Conservation (phyloP, 2,329 filamentous ascomycete genomes). For the Fusarium sp. region DNA sequence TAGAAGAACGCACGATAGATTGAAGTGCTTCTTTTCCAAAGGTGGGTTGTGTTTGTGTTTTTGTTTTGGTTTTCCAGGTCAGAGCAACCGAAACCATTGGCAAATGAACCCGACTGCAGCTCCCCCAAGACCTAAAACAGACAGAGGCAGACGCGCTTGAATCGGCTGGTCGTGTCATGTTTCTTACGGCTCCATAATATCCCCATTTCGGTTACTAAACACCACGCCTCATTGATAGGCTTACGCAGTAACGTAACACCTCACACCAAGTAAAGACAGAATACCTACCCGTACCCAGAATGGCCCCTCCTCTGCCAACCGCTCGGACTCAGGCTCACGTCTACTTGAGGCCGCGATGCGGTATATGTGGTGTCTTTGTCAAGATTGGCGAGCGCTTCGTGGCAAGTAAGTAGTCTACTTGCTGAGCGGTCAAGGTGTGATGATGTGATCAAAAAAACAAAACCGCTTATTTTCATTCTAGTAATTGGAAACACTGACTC, state of each 20-base stretch:
- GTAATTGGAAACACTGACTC: slow-evolving; percentile 12
- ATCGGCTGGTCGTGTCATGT: slow-evolving; percentile 3
- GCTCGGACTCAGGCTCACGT: neutral
- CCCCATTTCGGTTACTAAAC: neutral
- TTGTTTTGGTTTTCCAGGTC: slow-evolving; percentile 18
- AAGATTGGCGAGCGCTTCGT: neutral
- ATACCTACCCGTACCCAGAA: neutral
- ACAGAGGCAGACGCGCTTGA: neutral
- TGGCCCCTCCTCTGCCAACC: neutral
- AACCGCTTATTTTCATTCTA: neutral
- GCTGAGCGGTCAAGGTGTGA: neutral
- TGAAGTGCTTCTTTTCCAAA: slow-evolving; percentile 37
- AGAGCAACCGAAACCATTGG: neutral
- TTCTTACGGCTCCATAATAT: neutral
- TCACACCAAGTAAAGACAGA: too few relatives aligned
- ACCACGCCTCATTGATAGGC: too few relatives aligned
- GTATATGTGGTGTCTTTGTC: slow-evolving; percentile 8
- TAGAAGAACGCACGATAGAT: slow-evolving; percentile 45
- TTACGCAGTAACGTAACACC: neutral
- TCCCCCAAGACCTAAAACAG: too few relatives aligned
- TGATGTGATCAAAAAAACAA: neutral
- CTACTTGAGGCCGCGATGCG: neutral
- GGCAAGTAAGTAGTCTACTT: neutral
- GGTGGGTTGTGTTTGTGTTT: slow-evolving; percentile 7
- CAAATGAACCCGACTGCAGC: neutral